Evolutionary conservation across 129 eudicot species (phyloP), one percentile per base, ranked within the genome.

Genomic region (Rutidosis leptorrhynchoides): DNA sequence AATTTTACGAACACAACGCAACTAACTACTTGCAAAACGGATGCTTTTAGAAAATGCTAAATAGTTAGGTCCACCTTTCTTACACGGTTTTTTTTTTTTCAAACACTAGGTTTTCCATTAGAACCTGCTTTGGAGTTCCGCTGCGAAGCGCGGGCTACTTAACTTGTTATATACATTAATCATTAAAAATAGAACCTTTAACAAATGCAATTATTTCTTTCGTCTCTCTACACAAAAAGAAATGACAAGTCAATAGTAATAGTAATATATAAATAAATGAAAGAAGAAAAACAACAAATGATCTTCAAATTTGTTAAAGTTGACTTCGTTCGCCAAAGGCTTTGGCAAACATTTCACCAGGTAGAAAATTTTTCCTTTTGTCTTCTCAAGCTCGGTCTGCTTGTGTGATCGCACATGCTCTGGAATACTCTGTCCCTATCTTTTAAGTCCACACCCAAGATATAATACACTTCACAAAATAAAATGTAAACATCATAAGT

Each of bases 121-220:
- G n/a, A n/a, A n/a, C n/a, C n/a, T n/a, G n/a, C n/a, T n/a, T n/a
- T n/a, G n/a, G n/a, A n/a, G n/a, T n/a, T n/a, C n/a, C n/a, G n/a
- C n/a, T n/a, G n/a, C n/a, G n/a, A n/a, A n/a, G n/a, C n/a, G n/a
- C n/a, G n/a, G n/a, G n/a, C n/a, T n/a, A n/a, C n/a, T n/a, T n/a
- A n/a, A n/a, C n/a, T n/a, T n/a, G n/a, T 22, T 96, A 96, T 64
- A 93, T 80, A 79, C 98, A 92, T 71, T 92, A 96, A 75, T 86
- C 85, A 77, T 93, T 88, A 64, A 96, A 88, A 70, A 88, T 88
- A 25, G 95, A 95, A 40, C 86, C 96, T 76, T 93, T 93, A 20
- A 93, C 80, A 65, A 88, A 88, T 63, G 87, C 70, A 65, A 85
- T 83, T 32, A 93, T 83, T 82, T 93, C 96, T 73, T 85, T 87